Percentiles rank a stretch among this genome's conserved stretches.
These are phyloP conservation scores for Boletellus ananas DNA, from an alignment of 768 basidiomycete species.

Conservation along the genomic window DNA sequence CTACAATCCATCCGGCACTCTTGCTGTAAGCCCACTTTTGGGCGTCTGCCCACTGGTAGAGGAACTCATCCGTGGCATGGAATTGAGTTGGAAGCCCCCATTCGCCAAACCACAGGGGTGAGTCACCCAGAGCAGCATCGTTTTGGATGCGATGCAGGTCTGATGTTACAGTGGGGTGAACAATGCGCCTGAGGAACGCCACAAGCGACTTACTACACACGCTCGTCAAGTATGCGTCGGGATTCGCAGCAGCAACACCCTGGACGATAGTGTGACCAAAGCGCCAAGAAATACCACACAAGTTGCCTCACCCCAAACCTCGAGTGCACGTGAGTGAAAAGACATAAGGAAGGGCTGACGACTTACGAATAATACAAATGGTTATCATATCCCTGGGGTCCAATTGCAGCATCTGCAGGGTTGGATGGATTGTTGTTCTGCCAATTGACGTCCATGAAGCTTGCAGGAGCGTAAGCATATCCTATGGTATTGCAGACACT, in stretches of 20 bases:
- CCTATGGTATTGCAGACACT: not conserved
- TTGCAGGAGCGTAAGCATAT: constrained; percentile 25
- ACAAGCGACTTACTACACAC: constrained; percentile 58
- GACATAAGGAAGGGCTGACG: not conserved
- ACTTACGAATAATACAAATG: constrained; percentile 74
- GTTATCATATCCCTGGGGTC: constrained; percentile 74
- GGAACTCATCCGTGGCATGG: constrained; percentile 56
- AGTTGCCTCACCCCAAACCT: constrained; percentile 54
- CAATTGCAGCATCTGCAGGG: constrained; percentile 63
- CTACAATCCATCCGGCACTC: constrained; percentile 63
- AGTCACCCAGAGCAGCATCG: constrained; percentile 43
- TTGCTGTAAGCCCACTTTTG: constrained; percentile 65
- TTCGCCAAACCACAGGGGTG: constrained; percentile 55
- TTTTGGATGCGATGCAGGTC: constrained; percentile 55
- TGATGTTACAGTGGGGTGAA: constrained; percentile 23
- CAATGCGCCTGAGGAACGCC: not conserved
- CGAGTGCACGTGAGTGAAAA: constrained; percentile 6
- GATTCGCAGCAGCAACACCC: constrained; percentile 68
- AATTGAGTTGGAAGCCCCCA: constrained; percentile 67
- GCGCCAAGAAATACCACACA: not conserved
- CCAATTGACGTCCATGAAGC: constrained; percentile 83
- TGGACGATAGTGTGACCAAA: constrained; percentile 23
- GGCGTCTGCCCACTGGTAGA: constrained; percentile 69
- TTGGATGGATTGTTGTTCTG: constrained; percentile 67
- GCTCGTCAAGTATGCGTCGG: constrained; percentile 58